Evolutionary conservation across 2,329 filamentous ascomycete genomes (phyloP).

Genomic region (Rhinocladiella mackenziei): DNA sequence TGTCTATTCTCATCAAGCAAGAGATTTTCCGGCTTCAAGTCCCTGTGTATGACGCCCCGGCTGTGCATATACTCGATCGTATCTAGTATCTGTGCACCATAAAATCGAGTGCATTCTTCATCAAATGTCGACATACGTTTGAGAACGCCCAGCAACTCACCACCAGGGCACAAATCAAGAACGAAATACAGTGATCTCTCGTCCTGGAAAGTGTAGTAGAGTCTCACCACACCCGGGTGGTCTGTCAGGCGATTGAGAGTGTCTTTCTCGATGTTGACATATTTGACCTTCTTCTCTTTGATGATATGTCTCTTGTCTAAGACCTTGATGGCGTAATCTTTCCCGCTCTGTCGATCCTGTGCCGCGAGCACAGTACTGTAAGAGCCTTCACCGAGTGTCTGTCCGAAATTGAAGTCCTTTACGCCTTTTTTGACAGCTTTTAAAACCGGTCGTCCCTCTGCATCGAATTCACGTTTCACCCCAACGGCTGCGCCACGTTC

Average conservation of each 20-base stretch:
- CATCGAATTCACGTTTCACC: constrained; percentile 76
- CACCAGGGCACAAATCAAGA: constrained; percentile 84
- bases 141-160: constrained; percentile 84
- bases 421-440: constrained; percentile 94
- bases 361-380: constrained; percentile 95
- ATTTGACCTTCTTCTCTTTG: constrained; percentile 99
- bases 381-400: constrained; percentile 87
- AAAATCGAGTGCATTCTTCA: constrained; percentile 89
- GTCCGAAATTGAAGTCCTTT: constrained; percentile 90
- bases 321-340: constrained; percentile 97
- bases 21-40: constrained; percentile 95
- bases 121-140: constrained; percentile 96
- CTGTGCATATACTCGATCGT: constrained; percentile 98
- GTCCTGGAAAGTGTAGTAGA: constrained; percentile 99
- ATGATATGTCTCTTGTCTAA: constrained; percentile 98
- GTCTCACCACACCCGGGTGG: constrained; percentile 89
- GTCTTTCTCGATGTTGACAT: constrained; percentile 99
- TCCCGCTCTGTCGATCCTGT: constrained; percentile 86
- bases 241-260: constrained; percentile 93
- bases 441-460: constrained; percentile 74
- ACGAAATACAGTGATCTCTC: constrained; percentile 96
- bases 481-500: constrained; percentile 87
- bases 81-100: constrained; percentile 92
- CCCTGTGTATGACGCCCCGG: constrained; percentile 90
- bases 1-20: constrained; percentile 94